Evolutionary conservation across 2,329 filamentous ascomycete genomes (phyloP).

Genomic region (Coniochaeta sp.): DNA sequence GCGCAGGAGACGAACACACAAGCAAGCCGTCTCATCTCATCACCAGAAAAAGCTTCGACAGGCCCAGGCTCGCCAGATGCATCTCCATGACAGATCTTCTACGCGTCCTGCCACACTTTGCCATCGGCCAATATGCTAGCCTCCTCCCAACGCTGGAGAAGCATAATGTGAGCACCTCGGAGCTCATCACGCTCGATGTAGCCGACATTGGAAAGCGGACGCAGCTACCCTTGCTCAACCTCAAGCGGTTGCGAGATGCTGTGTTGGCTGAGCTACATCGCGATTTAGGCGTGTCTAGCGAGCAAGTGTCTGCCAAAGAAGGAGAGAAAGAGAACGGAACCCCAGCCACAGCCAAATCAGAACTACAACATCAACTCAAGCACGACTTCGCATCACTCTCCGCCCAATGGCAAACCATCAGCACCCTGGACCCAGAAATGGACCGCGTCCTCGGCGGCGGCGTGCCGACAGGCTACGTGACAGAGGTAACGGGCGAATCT

Average conservation of each 20-base stretch:
- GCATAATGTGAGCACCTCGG: conserved; percentile 68
- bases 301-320: background rate
- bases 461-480: conserved; percentile 75
- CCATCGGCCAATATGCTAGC: conserved; percentile 61
- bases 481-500: conserved; percentile 88
- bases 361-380: conserved; percentile 12
- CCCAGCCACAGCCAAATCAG: background rate
- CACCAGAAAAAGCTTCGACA: too few species aligned
- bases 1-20: too few species aligned
- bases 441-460: conserved; percentile 69
- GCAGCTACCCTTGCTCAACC: conserved; percentile 70
- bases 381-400: conserved; percentile 30
- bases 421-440: conserved; percentile 68
- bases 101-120: conserved; percentile 74
- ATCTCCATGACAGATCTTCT: conserved; percentile 75
- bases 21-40: too few species aligned
- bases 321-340: background rate
- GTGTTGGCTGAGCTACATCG: conserved; percentile 61
- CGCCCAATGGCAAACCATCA: conserved; percentile 54
- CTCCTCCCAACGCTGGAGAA: conserved; percentile 76
- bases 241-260: conserved; percentile 65
- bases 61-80: conserved; percentile 6
- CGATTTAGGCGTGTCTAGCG: conserved; percentile 38
- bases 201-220: conserved; percentile 81
- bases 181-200: conserved; percentile 78